Conservation (phyloP, 176 grass and related monocot species). For the Oryza officinalis region DNA sequence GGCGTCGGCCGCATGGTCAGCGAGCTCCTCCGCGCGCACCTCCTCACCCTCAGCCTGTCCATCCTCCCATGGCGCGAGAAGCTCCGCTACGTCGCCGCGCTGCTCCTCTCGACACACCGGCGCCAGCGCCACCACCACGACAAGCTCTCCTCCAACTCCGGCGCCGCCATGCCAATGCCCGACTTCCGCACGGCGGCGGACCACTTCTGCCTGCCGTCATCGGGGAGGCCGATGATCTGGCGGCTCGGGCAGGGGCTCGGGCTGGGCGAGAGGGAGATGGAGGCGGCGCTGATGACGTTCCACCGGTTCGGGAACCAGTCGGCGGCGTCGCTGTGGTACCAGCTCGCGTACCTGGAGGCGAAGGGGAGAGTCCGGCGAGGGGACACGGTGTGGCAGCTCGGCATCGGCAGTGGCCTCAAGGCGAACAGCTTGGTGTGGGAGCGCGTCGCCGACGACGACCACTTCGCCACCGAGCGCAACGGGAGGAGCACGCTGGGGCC, state of each 20-base stretch:
- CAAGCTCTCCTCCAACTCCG: not conserved
- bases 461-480: not conserved
- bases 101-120: not conserved
- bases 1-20: conserved; percentile 47
- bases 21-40: conserved; percentile 56
- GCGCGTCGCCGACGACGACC: conserved; percentile 28
- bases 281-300: conserved; percentile 73
- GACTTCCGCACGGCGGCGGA: conserved; percentile 53
- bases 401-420: conserved; percentile 65
- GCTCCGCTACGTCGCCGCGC: conserved; percentile 19
- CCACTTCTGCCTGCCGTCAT: conserved; percentile 74
- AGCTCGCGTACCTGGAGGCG: conserved; percentile 67
- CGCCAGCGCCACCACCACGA: not conserved
- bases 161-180: conserved; percentile 12
- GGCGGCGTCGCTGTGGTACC: conserved; percentile 84
- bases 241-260: conserved; percentile 60
- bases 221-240: conserved; percentile 60
- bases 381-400: conserved; percentile 68
- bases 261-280: conserved; percentile 50
- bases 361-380: conserved; percentile 52
- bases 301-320: conserved; percentile 89
- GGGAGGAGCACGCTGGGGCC: conserved; percentile 17
- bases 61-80: conserved; percentile 73
- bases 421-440: conserved; percentile 61
- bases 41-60: conserved; percentile 39